Evolutionary conservation across 1,139 yeast genomes (phyloP).

Genomic region (Candida glucosophila): DNA sequence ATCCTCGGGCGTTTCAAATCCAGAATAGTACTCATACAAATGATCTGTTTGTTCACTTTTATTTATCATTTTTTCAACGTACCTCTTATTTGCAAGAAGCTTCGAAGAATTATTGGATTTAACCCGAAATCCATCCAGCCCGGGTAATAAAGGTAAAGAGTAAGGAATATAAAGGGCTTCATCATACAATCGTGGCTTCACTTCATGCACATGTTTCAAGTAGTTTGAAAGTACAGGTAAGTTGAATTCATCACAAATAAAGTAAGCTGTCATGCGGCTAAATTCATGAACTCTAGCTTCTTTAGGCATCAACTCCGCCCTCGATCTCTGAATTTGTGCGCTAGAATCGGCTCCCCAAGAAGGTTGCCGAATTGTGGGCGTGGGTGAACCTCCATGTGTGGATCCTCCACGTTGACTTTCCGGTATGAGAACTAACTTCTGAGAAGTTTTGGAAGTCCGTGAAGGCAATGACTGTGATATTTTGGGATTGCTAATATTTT

Average conservation of each 20-base stretch:
- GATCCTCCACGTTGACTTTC: slow-evolving; percentile 45
- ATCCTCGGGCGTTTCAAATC: slow-evolving; percentile 63
- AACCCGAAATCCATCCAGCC: slow-evolving; percentile 76
- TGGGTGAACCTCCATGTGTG: slow-evolving; percentile 9
- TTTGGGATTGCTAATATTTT: slow-evolving; percentile 42
- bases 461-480: slow-evolving; percentile 65
- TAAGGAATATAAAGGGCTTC: slow-evolving; percentile 90
- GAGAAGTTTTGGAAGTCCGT: slow-evolving; percentile 82
- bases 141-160: slow-evolving; percentile 78
- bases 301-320: slow-evolving; percentile 65
- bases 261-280: slow-evolving; percentile 84
- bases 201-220: slow-evolving; percentile 62
- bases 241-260: slow-evolving; percentile 76
- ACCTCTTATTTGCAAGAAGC: slow-evolving; percentile 50
- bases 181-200: slow-evolving; percentile 79
- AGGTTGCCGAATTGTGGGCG: slow-evolving; percentile 7
- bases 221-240: slow-evolving; percentile 57
- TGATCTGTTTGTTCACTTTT: slow-evolving; percentile 81
- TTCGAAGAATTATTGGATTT: slow-evolving; percentile 70
- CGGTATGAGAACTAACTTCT: slow-evolving; percentile 80
- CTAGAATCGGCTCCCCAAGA: slow-evolving; percentile 13
- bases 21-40: slow-evolving; percentile 84
- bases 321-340: slow-evolving; percentile 38
- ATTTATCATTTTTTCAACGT: slow-evolving; percentile 71
- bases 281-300: slow-evolving; percentile 61